phyloP scores from a whole-genome alignment of 176 grass and related monocot genomes.

The Carex cristatella region DNA sequence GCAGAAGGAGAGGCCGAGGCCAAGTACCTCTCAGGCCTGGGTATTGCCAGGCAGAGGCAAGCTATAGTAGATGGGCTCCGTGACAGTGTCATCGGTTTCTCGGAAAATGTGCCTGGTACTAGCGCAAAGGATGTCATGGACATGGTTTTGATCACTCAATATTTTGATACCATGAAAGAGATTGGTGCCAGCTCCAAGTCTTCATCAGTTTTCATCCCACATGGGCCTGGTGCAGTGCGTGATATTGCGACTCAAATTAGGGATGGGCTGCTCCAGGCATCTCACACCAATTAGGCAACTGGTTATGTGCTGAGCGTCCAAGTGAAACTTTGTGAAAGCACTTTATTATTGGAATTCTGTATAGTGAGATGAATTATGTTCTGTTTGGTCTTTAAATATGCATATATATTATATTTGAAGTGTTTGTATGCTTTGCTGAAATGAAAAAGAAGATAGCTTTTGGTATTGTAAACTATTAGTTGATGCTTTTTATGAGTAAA shows the following conservation, averaged over 20 bases:
- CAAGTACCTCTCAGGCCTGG: slow-evolving; percentile 69
- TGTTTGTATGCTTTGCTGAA: not conserved
- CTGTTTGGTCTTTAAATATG: not conserved
- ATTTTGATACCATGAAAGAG: slow-evolving; percentile 90
- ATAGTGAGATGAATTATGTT: not conserved
- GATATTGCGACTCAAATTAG: slow-evolving; percentile 76
- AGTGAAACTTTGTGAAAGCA: not conserved
- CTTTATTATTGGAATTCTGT: not conserved
- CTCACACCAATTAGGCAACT: not conserved
- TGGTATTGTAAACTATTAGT: not conserved
- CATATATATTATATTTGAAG: not conserved
- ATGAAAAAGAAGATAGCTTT: not conserved
- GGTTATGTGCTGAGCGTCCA: not conserved
- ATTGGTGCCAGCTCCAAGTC: slow-evolving; percentile 62
- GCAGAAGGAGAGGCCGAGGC: slow-evolving; percentile 75
- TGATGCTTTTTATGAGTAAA: not conserved
- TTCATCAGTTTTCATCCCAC: slow-evolving; percentile 68
- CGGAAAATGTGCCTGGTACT: slow-evolving; percentile 63
- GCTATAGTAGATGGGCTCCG: slow-evolving; percentile 72
- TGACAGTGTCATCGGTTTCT: slow-evolving; percentile 76
- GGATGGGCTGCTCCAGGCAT: slow-evolving; percentile 55
- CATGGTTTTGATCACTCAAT: slow-evolving; percentile 86
- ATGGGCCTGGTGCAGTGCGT: slow-evolving; percentile 58
- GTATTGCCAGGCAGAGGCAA: slow-evolving; percentile 70
- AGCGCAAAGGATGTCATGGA: slow-evolving; percentile 91